phyloP scores from a whole-genome alignment of 257 asterid genomes.

The Nemophila menziesii region DNA sequence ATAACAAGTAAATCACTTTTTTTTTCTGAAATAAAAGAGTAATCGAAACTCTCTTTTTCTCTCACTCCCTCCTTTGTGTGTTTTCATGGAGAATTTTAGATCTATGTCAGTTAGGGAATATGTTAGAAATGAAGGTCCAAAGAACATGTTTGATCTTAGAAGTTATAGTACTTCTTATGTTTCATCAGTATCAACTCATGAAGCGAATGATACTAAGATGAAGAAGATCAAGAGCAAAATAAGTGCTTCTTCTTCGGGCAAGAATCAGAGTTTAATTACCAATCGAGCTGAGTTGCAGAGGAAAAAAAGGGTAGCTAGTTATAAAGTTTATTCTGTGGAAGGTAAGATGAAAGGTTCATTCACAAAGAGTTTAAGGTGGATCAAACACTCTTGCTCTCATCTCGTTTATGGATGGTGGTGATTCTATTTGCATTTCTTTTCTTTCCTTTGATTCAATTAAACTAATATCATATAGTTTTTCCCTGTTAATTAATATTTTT shows the following conservation, averaged over 20 bases:
- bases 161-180: slow-evolving; percentile 55
- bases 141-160: slow-evolving; percentile 38
- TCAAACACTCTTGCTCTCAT: slow-evolving; percentile 44
- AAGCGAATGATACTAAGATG: slow-evolving; percentile 17
- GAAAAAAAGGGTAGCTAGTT: slow-evolving; percentile 62
- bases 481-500: too few species aligned
- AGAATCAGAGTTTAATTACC: slow-evolving; percentile 36
- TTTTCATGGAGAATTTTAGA: slow-evolving; percentile 28
- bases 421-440: too few species aligned
- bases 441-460: too few species aligned
- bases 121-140: slow-evolving; percentile 12
- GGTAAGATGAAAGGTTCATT: slow-evolving; percentile 70
- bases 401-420: slow-evolving; percentile 59
- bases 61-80: not conserved
- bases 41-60: not conserved
- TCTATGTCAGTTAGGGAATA: slow-evolving; percentile 33
- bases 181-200: slow-evolving; percentile 5
- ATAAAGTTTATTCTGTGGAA: slow-evolving; percentile 51
- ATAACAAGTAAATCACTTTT: too few species aligned
- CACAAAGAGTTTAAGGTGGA: slow-evolving; percentile 66
- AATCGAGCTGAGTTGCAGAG: slow-evolving; percentile 63
- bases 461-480: too few species aligned
- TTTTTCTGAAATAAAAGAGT: too few species aligned
- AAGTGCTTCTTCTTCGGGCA: slow-evolving; percentile 17
- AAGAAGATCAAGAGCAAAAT: slow-evolving; percentile 40